Evolutionary conservation across 2,329 filamentous ascomycete genomes (phyloP), one percentile per base, ranked within the genome.

Genomic region (Sporothrix brunneoviolacea): DNA sequence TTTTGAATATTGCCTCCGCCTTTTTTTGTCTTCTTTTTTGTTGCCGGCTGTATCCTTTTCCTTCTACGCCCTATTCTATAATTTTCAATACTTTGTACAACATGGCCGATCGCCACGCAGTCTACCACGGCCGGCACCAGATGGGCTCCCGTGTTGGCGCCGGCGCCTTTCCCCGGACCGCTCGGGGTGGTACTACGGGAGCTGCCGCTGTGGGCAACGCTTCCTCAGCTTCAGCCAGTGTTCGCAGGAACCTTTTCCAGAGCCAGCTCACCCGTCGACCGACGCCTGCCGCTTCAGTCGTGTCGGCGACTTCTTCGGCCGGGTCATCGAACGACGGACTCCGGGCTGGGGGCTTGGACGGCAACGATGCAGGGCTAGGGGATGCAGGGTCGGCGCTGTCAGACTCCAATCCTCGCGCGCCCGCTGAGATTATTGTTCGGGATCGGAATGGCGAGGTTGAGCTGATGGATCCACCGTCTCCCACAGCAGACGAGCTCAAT

Each of bases 401-500:
- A 1, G 48, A 51, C 10, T 9, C 21, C 4, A 13, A 9, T 18
- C 10, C 21, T 7, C 18, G 12, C 3, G 18, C 36, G 5, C 24
- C 44, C 3, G 12, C 16, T 4, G 80, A 83, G 57, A 83, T 85
- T 52, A 76, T 85, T 8, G 75, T 83, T 40, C 71, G 82, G 56
- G 76, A 84, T 59, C 69, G 76, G 63, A 76, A 83, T 59, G 82
- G 81, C 43, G 80, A 84, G 56, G 74, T 82, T 51, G 75, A 82
- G 61, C 65, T 84, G n/a, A 71, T 70, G 15, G 78, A 81, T 53
- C 76, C 76, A 40, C 77, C 75, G 1, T 71, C 74, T 54, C 72
- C 74, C 13, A 65, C 70, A 8, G 64, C 75, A 24, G 77, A 81
- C 43, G 77, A 79, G 32, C 70, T 75, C 15, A 76, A 78, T 48